Percentiles rank a stretch among this genome's conserved stretches.
Conservation (phyloP, 2,329 filamentous ascomycete species). For the Diaporthe batatas region DNA sequence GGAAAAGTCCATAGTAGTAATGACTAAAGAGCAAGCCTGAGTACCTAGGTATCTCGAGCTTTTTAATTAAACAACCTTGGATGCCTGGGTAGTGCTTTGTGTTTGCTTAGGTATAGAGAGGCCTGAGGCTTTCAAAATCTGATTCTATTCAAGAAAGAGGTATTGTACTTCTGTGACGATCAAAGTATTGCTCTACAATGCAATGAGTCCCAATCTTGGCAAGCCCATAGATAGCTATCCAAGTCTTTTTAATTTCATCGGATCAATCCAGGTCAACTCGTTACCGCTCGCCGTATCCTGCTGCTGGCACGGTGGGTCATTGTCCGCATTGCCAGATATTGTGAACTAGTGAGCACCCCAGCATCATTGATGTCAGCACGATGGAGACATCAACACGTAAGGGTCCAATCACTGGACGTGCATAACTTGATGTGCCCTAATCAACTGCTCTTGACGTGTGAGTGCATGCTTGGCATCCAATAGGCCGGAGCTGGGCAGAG, state of each 20-base stretch:
- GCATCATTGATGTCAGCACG: background rate
- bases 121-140: background rate
- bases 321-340: background rate
- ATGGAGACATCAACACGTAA: background rate
- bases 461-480: constrained; percentile 27
- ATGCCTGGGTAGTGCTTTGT: background rate
- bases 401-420: background rate
- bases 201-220: background rate
- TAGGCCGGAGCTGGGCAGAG: constrained; percentile 6
- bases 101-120: background rate
- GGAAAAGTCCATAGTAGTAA: background rate
- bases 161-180: background rate
- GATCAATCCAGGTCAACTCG: background rate
- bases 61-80: background rate
- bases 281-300: background rate
- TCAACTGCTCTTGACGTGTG: background rate
- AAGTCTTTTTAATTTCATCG: background rate
- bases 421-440: background rate
- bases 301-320: background rate
- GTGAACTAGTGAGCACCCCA: background rate
- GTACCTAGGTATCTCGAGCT: too few species aligned
- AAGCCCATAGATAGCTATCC: background rate
- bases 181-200: background rate
- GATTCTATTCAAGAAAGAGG: background rate
- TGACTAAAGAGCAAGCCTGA: background rate